Evolutionary conservation across 2,329 filamentous ascomycete genomes (phyloP).

Genomic region (Parastagonospora nodorum): DNA sequence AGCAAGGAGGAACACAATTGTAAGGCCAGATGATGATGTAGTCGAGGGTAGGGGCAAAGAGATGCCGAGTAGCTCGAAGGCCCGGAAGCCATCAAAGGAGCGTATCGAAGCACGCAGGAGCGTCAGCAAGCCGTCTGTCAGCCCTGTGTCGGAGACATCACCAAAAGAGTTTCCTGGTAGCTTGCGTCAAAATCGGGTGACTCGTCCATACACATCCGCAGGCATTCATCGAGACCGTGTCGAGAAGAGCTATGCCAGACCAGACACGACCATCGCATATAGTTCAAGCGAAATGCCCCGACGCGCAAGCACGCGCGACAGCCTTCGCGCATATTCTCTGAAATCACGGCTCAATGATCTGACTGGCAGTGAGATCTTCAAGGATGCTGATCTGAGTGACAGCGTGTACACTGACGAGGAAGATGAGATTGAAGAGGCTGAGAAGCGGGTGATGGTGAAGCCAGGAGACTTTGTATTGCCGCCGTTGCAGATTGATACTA

Average conservation of each 20-base stretch:
- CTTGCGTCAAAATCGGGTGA: conserved; percentile 26
- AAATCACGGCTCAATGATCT: conserved; percentile 32
- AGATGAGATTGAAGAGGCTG: conserved; percentile 31
- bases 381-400: conserved; percentile 37
- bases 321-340: conserved; percentile 24
- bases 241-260: conserved; percentile 20
- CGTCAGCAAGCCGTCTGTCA: conserved; percentile 17
- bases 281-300: conserved; percentile 6
- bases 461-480: conserved; percentile 25
- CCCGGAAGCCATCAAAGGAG: too few relatives aligned
- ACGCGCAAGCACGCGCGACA: conserved; percentile 24
- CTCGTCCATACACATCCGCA: conserved; percentile 19
- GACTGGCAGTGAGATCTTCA: conserved; percentile 31
- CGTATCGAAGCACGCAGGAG: too few relatives aligned
- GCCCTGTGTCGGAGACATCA: conserved; percentile 9
- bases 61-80: conserved; percentile 10
- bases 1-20: conserved; percentile 17
- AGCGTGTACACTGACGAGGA: conserved; percentile 38
- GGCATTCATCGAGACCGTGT: conserved; percentile 14
- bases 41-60: conserved; percentile 18
- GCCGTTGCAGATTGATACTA: conserved; percentile 25
- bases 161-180: conserved; percentile 24
- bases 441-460: conserved; percentile 27
- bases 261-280: conserved; percentile 16
- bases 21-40: conserved; percentile 23